Base-by-base conservation (phyloP, 768 basidiomycete genomes). In the Pleurotus platypus region DNA sequence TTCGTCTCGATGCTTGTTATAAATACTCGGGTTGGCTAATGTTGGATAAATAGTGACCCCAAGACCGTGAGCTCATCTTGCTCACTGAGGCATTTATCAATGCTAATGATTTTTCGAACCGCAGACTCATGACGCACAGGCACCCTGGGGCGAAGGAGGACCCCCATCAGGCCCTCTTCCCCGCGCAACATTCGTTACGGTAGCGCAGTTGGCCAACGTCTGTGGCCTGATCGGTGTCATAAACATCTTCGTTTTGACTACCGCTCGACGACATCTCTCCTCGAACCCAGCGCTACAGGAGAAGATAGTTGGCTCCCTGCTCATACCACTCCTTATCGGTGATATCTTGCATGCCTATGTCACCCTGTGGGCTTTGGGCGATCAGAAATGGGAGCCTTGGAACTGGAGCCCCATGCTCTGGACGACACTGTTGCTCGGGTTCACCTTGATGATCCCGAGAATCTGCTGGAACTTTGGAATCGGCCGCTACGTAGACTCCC, bases 331-430 rank as follows among this genome's bases (percentile, higher is more conserved):
- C 7, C 75, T 90, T 38, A 66, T 87, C 27, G 90, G 87, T 0
- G 90, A 92, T 66, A 60, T 88, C 24, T 61, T 83, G 12, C 90
- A 92, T 63, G 66, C 90, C 51, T 77, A 72, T 49, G 67, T 91
- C 46, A 90, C 90, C 0, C 64, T 90, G 5, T 91, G 87, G 86
- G 87, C 87, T 0, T 70, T 90, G 20, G 89, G 87, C n/a, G 86
- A 89, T 39, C 73, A 82, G 55, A 75, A 78, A 59, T 90, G 86
- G 85, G 69, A 82, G 50, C 60, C 89, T 16, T 63, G 67, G 43
- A 76, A 72, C 22, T 91, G 89, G 89, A 82, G 75, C 60, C 80
- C 84, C 0, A 85, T 88, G 81, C 67, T 90, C 16, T 88, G 86
- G 83, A 73, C 79, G 4, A 90, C 88, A 0, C 64, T 90, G 15